Evolutionary conservation across 805 yeast species (phyloP), one percentile per base, ranked within the genome.

Genomic region (Yarrowia deformans): DNA sequence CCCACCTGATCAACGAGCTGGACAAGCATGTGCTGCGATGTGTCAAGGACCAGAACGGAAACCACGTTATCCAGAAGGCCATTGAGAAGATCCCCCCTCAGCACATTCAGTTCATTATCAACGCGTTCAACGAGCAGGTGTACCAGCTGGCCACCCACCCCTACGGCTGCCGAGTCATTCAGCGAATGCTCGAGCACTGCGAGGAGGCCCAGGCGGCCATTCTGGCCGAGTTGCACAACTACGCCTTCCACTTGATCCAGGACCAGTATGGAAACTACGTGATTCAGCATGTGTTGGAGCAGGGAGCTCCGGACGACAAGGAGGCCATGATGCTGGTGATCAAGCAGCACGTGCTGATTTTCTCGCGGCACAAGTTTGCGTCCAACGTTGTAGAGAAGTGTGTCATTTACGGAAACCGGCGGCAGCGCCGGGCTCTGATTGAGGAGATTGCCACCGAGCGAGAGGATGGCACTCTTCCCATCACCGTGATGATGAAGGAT

Each of bases 181-280:
- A 95, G 81, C 84, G 99, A 72, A 83, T 94, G 73, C 82, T 95
- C 71, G 98, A 95, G 79, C 89, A 85, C 79, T 90, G 96, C 1
- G 82, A 84, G 32, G 78, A 78, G 9, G 93, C 92, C 74, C 93
- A 90, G 77, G 80, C 82, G 34, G 82, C 81, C 67, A 88, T 95
- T 68, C 79, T 95, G 74, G 81, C 80, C 34, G 97, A 92, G 76
- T 82, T 95, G 74, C 88, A 88, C 73, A 85, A 87, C 66, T 90
- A 86, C 75, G 85, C 91, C 32, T 89, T 85, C 72, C 88, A 86
- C 75, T 83, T 95, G 75, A 90, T 93, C 70, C 97, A 92, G 77
- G 98, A 95, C 77, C 98, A 95, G 81, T 95, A 92, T 78, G 99
- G 99, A 70, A 95, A 95, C 81, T 95, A 95, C 76, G 99, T 95